Conservation (phyloP, 2,329 filamentous ascomycete species). For the Ophiostoma quercus region DNA sequence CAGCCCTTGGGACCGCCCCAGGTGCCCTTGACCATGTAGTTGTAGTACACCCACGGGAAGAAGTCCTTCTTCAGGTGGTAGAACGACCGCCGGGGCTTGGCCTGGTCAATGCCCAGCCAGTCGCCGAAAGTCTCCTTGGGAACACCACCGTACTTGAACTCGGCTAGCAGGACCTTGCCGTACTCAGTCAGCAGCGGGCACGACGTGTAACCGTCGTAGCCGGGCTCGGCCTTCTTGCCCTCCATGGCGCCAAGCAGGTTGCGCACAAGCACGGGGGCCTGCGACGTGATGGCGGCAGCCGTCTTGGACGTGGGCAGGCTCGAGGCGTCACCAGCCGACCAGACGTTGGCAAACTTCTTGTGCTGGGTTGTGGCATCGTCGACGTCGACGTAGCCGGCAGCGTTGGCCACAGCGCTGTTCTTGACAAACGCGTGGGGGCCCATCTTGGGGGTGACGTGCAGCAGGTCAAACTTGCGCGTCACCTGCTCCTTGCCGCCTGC, state of each 20-base stretch:
- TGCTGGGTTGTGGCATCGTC: constrained; percentile 49
- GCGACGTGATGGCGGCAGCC: constrained; percentile 42
- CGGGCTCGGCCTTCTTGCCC: constrained; percentile 33
- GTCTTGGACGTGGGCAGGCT: constrained; percentile 52
- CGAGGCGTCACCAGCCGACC: constrained; percentile 56
- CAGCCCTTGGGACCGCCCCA: constrained; percentile 51
- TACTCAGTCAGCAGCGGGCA: constrained; percentile 44
- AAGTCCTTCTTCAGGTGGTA: constrained; percentile 45
- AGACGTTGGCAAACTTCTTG: constrained; percentile 52
- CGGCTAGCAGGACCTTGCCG: constrained; percentile 43
- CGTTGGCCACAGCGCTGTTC: constrained; percentile 50
- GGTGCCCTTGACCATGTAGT: constrained; percentile 49
- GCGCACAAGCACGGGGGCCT: constrained; percentile 41
- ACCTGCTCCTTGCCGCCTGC: constrained; percentile 42
- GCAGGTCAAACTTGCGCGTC: constrained; percentile 46
- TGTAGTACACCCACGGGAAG: constrained; percentile 54
- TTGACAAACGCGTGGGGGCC: constrained; percentile 51
- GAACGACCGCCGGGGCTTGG: constrained; percentile 36
- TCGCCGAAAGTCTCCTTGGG: constrained; percentile 42
- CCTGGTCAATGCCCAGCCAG: constrained; percentile 36
- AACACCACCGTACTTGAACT: constrained; percentile 45
- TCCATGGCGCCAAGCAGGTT: constrained; percentile 38
- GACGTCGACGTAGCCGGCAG: constrained; percentile 54
- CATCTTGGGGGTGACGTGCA: constrained; percentile 57
- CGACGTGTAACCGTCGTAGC: constrained; percentile 43